Evolutionary conservation across 2,329 filamentous ascomycete species (phyloP).

Genomic region (Tolypocladium inflatum): DNA sequence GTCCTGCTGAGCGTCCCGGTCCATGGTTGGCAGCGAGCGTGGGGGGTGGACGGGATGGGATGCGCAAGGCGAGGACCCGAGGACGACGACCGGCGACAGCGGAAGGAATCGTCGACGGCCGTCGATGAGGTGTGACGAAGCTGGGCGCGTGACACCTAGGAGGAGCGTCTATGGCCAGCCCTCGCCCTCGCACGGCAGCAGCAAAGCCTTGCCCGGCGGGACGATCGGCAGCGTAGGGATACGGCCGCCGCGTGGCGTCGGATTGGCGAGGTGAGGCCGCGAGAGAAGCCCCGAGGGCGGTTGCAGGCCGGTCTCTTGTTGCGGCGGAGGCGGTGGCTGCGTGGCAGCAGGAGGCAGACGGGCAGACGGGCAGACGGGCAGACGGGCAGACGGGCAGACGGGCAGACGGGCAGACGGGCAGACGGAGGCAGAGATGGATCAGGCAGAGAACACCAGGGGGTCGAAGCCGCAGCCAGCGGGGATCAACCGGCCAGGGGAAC

Average conservation of each 20-base stretch:
- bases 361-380: background rate
- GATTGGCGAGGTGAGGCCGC: background rate
- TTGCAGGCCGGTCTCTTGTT: background rate
- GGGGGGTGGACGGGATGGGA: no score
- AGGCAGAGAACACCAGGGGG: background rate
- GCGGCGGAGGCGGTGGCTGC: background rate
- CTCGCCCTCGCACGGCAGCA: background rate
- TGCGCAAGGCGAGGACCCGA: background rate
- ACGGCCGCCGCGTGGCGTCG: background rate
- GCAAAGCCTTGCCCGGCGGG: background rate
- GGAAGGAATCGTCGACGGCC: background rate
- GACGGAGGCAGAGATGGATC: no score
- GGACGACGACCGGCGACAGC: background rate
- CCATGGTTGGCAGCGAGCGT: conserved; percentile 12
- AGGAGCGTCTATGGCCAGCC: background rate
- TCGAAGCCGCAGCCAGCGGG: background rate
- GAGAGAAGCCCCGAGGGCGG: background rate
- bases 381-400: no score
- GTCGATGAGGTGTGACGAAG: background rate
- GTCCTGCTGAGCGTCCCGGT: conserved; percentile 15
- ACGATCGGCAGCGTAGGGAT: background rate
- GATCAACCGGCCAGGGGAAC: background rate
- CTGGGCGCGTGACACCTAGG: no score
- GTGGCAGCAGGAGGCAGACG: background rate
- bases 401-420: no score